phyloP scores from a whole-genome alignment of 2,329 filamentous ascomycete species.

The Aspergillus sp. region DNA sequence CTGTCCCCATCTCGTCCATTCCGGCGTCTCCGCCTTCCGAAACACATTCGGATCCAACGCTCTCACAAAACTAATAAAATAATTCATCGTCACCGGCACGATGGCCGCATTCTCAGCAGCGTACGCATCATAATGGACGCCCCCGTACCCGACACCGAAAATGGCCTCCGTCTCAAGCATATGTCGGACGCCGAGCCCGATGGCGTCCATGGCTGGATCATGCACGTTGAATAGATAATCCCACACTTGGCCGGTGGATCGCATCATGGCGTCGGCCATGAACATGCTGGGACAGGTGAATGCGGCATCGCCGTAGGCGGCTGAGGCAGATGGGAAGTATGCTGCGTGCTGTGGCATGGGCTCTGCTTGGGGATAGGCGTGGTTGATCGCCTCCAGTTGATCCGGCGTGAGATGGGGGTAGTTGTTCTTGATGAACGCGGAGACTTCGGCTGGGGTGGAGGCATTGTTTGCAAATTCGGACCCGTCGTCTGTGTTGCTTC shows the following conservation, averaged over 20 bases:
- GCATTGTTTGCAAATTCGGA: constrained; percentile 48
- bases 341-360: constrained; percentile 30
- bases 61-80: constrained; percentile 48
- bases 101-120: constrained; percentile 36
- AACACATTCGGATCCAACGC: constrained; percentile 35
- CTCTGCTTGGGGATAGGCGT: constrained; percentile 50
- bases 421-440: constrained; percentile 56
- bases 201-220: constrained; percentile 35
- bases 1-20: constrained; percentile 7
- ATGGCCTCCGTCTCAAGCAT: constrained; percentile 31
- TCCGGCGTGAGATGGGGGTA: constrained; percentile 53
- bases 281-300: constrained; percentile 48
- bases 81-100: constrained; percentile 38
- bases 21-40: not conserved
- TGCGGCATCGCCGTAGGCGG: constrained; percentile 48
- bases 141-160: constrained; percentile 30
- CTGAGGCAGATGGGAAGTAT: constrained; percentile 40
- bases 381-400: constrained; percentile 52
- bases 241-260: constrained; percentile 37
- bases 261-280: constrained; percentile 35
- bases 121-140: constrained; percentile 30
- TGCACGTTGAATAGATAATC: constrained; percentile 52
- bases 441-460: constrained; percentile 46
- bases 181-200: constrained; percentile 40
- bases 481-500: constrained; percentile 47